These are phyloP conservation scores for Cucumis hystrix DNA, from an alignment of 306 rosid species.

Conservation along the genomic window DNA sequence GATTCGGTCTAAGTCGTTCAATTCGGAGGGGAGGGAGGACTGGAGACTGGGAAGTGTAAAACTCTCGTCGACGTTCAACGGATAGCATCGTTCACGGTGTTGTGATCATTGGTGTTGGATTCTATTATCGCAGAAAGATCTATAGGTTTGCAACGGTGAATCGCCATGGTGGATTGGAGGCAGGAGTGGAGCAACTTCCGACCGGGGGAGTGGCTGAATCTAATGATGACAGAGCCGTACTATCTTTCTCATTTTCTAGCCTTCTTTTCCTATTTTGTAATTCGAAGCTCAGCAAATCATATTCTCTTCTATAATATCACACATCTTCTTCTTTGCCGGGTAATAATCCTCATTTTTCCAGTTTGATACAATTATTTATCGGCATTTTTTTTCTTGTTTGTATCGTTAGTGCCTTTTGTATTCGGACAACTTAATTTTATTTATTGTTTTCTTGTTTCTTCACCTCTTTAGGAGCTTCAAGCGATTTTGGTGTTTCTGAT, in stretches of 20 bases:
- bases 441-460: not conserved
- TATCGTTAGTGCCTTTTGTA: not conserved
- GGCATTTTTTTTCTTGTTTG: slow-evolving; percentile 11
- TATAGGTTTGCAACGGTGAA: not conserved
- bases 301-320: slow-evolving; percentile 29
- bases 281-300: slow-evolving; percentile 45
- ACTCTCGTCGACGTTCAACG: not conserved
- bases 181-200: slow-evolving; percentile 7
- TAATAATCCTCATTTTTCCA: slow-evolving; percentile 3
- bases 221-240: slow-evolving; percentile 63
- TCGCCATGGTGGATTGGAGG: slow-evolving; percentile 20
- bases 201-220: slow-evolving; percentile 33
- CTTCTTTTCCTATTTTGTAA: slow-evolving; percentile 61
- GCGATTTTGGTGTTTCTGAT: slow-evolving; percentile 43
- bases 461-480: slow-evolving; percentile 43
- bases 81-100: not conserved
- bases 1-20: too few species aligned
- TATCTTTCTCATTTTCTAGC: slow-evolving; percentile 58
- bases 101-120: not conserved
- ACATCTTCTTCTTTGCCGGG: slow-evolving; percentile 47
- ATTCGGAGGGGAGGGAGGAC: too few species aligned
- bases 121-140: not conserved
- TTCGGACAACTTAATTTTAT: not conserved
- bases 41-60: not conserved
- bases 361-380: not conserved